Evolutionary conservation across 1,284 basidiomycete genomes (phyloP).

Genomic region (Retiboletus flavoniger): DNA sequence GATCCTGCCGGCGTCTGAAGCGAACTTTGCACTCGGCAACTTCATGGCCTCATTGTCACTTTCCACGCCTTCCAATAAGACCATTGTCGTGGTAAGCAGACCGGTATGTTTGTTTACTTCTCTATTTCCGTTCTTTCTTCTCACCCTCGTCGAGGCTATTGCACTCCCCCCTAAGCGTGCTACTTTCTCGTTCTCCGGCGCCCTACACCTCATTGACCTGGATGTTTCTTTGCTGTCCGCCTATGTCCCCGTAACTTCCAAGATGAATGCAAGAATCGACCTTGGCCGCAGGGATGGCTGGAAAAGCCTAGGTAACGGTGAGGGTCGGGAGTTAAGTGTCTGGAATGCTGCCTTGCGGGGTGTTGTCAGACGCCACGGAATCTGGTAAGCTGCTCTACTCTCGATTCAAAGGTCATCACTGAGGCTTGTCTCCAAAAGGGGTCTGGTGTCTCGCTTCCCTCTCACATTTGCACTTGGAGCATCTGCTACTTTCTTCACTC

Average conservation of each 20-base stretch:
- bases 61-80: conserved; percentile 55
- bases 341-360: conserved; percentile 59
- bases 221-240: conserved; percentile 54
- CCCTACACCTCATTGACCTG: conserved; percentile 44
- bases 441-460: conserved; percentile 68
- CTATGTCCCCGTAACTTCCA: conserved; percentile 48
- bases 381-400: conserved; percentile 49
- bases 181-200: conserved; percentile 39
- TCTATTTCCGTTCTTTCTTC: background rate
- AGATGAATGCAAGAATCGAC: conserved; percentile 54
- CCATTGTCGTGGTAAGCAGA: conserved; percentile 54
- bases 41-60: conserved; percentile 73
- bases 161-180: conserved; percentile 41
- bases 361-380: conserved; percentile 57
- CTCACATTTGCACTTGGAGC: conserved; percentile 47
- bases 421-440: conserved; percentile 40
- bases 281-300: conserved; percentile 69
- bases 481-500: conserved; percentile 40
- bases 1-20: conserved; percentile 60
- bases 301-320: conserved; percentile 61
- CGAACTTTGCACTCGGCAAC: conserved; percentile 72
- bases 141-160: conserved; percentile 50
- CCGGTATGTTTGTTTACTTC: conserved; percentile 50
- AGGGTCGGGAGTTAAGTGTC: conserved; percentile 70
- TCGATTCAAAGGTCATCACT: background rate